Base-by-base conservation (phyloP, 495 filamentous ascomycete species). In the Aspergillus indologenus region DNA sequence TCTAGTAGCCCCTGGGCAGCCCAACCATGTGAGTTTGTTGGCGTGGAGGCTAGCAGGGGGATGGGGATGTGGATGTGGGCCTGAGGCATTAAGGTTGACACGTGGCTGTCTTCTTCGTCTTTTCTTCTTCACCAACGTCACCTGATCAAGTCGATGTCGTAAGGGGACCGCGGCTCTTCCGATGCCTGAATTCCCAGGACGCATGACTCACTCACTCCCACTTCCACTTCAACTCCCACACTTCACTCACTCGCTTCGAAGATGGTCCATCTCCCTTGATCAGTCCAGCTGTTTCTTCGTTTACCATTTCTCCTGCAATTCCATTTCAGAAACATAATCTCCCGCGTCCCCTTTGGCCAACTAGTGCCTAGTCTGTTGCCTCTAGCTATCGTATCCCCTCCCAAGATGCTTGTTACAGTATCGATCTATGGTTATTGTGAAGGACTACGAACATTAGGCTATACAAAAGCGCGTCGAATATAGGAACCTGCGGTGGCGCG, bases 121-220 rank as follows among this genome's bases (percentile, higher is more conserved):
- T 40, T 14, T 40, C 34, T 5, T n/a, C n/a, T n/a, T n/a, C n/a
- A n/a, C n/a, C n/a, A n/a, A 6, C 50, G 31, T 54, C 52, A 54
- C 52, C 52, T 54, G 52, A 54, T 26, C 52, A 14, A 54, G 52
- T 43, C 52, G 12, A 45, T 54, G 52, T 42, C 52, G 48, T 51
- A 51, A 51, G 48, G 21, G 5, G 34, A 4, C 34, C 5, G 12
- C 23, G 23, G 17, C 23, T 3, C 15, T 9, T 29, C 29, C 12
- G 48, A 51, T 29, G 23, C 24, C 23, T 23, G 45, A 23, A 47
- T 47, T 23, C 45, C 45, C 19, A 47, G 45, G 19, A 47, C 45
- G 7, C 11, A 24, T 50, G 47, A 50, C 47, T 50, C 47, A 50
- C 24, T 40, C n/a, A n/a, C n/a, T n/a, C n/a, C n/a, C n/a, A n/a